These are phyloP conservation scores for Tephrocybe sp. DNA, from an alignment of 768 basidiomycete species.

Conservation along the genomic window DNA sequence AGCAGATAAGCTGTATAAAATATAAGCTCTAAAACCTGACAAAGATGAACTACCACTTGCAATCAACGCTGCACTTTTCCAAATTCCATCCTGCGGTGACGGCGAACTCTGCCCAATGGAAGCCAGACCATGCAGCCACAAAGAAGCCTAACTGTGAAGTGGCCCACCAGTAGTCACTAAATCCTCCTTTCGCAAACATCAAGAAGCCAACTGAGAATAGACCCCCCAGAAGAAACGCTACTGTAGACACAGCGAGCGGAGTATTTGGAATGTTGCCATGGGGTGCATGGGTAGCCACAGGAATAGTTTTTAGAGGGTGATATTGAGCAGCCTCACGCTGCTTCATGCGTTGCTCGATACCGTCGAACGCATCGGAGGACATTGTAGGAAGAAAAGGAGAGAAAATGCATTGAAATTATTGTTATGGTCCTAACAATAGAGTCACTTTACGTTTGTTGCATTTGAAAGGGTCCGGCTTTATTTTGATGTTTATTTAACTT, in stretches of 20 bases:
- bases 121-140: conserved; percentile 75
- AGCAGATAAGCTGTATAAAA: conserved; percentile 76
- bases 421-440: conserved; percentile 21
- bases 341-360: conserved; percentile 41
- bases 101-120: conserved; percentile 94
- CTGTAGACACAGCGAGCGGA: conserved; percentile 69
- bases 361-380: conserved; percentile 28
- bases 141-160: conserved; percentile 84
- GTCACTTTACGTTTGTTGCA: conserved; percentile 25
- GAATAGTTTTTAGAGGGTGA: conserved; percentile 54
- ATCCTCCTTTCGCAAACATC: conserved; percentile 47
- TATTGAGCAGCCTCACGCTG: conserved; percentile 32
- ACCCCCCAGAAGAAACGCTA: conserved; percentile 85
- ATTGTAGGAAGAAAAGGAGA: conserved; percentile 20
- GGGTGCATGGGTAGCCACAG: conserved; percentile 32
- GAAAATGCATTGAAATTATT: conserved; percentile 14
- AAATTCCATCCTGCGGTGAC: conserved; percentile 96
- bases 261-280: conserved; percentile 83
- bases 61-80: conserved; percentile 89
- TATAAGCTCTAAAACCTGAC: neutral
- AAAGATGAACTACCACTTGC: conserved; percentile 47
- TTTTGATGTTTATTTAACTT: neutral
- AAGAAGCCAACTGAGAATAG: conserved; percentile 57
- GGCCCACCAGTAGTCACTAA: conserved; percentile 51
- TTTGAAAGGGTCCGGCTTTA: conserved; percentile 11